Base-by-base conservation (phyloP, 352 stramenopile genomes). In the Phytophthora pini region DNA sequence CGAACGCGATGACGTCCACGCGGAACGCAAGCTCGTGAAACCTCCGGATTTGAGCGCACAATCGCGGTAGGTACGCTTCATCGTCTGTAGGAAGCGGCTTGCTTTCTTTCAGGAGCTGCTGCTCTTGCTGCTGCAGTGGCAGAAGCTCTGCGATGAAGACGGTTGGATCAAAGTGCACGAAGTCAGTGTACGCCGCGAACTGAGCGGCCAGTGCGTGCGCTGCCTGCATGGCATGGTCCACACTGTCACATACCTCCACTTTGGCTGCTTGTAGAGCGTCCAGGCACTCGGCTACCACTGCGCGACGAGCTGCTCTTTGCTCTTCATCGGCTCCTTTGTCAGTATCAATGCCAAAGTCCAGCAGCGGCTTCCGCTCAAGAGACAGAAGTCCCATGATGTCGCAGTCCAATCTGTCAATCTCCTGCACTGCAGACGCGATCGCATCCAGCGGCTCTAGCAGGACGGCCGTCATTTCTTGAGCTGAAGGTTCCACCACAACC, bases 351-450 rank as follows among this genome's bases (percentile, higher is more conserved):
- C 80, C 69, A 10, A 94, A 64, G 53, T 90, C 75, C 0, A 96
- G 69, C 4, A 96, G 46, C 4, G 77, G 82, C 0, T 65, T 60
- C 12, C 75, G 72, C 3, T 90, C 81, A 2, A 98, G 80, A 5
- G 81, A 74, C 9, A 98, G 71, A 13, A 98, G 70, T 6, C 85
- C 96, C 82, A 98, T 90, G 24, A 98, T 84, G 45, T 98, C 94
- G 53, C 78, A 84, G 66, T 98, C 93, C 24, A 98, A 82, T 13
- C 80, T 73, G 49, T 93, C 85, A 7, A 98, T 80, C 49, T 93
- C 84, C 43, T 94, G 79, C 0, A 98, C 74, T 13, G 84, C 81
- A 2, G 74, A 50, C 8, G 91, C 76, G 27, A 97, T 84, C 7
- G 84, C 78, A 49, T 97, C 89, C 8, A 98, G 75, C 6, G 87